phyloP scores from a whole-genome alignment of 108 stramenopile species.

The Skeletonema marinoi region DNA sequence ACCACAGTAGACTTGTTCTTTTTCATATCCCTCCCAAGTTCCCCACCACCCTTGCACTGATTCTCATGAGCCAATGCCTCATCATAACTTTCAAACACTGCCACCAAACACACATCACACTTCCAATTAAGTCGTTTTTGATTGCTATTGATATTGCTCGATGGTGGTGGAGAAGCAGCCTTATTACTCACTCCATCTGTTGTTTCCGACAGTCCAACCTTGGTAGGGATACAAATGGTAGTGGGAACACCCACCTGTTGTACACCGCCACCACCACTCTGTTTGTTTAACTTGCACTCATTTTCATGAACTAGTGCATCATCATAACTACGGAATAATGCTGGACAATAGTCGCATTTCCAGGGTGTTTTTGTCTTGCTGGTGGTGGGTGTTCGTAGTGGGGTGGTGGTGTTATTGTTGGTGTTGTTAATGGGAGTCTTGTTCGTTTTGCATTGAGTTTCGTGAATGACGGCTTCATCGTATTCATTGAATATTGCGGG shows the following conservation, averaged over 20 bases:
- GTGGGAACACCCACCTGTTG: background rate
- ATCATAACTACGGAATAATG: slow-evolving; percentile 1
- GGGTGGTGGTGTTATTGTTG: background rate
- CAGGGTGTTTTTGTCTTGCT: background rate
- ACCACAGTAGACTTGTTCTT: background rate
- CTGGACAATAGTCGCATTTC: slow-evolving; percentile 13
- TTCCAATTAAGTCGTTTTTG: slow-evolving; percentile 4
- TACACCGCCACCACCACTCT: background rate
- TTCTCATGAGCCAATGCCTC: slow-evolving; percentile 28
- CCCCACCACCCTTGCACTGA: background rate
- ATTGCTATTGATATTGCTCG: background rate
- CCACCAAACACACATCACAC: background rate
- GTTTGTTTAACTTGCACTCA: background rate
- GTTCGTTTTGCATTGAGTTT: background rate
- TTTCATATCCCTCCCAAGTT: background rate
- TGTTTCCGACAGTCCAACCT: background rate
- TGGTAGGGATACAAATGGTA: background rate
- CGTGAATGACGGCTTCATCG: background rate
- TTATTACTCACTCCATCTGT: background rate
- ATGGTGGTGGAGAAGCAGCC: background rate
- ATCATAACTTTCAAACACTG: slow-evolving; percentile 13
- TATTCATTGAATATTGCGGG: background rate
- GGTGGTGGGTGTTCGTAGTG: background rate
- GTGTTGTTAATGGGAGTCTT: background rate
- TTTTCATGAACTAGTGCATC: background rate